Conservation (phyloP, 2,329 filamentous ascomycete species). For the Scedosporium apiospermum region DNA sequence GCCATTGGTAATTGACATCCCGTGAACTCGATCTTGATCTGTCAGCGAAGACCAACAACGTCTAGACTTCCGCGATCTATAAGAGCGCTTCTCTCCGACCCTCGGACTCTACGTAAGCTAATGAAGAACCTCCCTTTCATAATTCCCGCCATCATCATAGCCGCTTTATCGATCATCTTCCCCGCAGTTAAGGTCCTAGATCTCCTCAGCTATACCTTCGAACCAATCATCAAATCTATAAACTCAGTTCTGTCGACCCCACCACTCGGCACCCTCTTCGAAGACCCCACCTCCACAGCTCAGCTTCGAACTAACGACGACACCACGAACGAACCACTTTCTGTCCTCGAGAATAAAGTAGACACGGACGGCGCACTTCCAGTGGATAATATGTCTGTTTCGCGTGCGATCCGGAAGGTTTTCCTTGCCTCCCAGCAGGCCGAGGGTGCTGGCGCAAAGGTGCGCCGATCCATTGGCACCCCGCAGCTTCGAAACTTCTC, state of each 20-base stretch:
- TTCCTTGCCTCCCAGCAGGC: constrained; percentile 79
- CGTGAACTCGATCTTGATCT: not conserved
- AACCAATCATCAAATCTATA: not conserved
- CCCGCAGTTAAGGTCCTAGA: constrained; percentile 8
- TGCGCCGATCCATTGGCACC: constrained; percentile 81
- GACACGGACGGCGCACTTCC: constrained; percentile 15
- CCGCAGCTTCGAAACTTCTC: constrained; percentile 74
- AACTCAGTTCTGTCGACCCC: constrained; percentile 1
- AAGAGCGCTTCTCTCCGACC: not conserved
- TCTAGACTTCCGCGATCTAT: not conserved
- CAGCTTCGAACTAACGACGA: constrained; percentile 2
- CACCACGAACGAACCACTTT: constrained; percentile 7
- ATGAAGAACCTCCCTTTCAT: constrained; percentile 23
- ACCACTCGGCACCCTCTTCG: constrained; percentile 11
- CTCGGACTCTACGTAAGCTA: too few species aligned
- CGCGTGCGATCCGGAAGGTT: constrained; percentile 70
- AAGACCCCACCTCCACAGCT: constrained; percentile 11
- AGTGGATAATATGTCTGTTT: constrained; percentile 50
- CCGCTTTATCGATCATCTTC: constrained; percentile 17
- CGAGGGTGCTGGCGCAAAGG: constrained; percentile 79
- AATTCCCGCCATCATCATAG: constrained; percentile 19
- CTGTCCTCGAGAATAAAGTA: constrained; percentile 9
- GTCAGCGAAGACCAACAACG: not conserved
- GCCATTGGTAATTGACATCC: not conserved
- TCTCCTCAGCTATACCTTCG: not conserved